These are phyloP conservation scores for Amanita thiersii DNA, from an alignment of 768 basidiomycete species.

Conservation along the genomic window DNA sequence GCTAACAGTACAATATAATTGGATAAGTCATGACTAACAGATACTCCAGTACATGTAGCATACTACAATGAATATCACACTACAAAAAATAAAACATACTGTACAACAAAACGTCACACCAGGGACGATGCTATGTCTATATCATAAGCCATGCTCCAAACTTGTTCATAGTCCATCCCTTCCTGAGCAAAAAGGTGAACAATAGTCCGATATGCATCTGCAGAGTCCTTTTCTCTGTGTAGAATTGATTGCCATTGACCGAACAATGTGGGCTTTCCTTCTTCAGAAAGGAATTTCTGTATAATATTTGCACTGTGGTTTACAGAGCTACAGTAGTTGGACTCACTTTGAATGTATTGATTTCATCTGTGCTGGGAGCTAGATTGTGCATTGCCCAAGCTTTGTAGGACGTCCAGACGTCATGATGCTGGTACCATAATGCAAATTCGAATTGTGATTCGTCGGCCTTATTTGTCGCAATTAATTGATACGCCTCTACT, in stretches of 20 bases:
- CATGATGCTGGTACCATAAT: constrained; percentile 18
- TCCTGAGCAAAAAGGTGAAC: constrained; percentile 19
- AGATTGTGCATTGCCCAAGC: constrained; percentile 23
- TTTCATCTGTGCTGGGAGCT: constrained; percentile 20
- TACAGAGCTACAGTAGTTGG: neutral
- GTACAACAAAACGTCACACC: neutral
- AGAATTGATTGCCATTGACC: constrained; percentile 15
- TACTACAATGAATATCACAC: too few relatives aligned
- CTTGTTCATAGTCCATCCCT: constrained; percentile 21
- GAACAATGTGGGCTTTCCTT: constrained; percentile 18
- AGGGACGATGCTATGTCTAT: neutral
- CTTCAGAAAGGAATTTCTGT: constrained; percentile 17
- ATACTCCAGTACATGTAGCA: too few relatives aligned
- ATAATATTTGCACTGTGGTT: neutral
- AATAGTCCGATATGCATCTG: constrained; percentile 17
- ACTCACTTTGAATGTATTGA: constrained; percentile 20
- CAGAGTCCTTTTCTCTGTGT: constrained; percentile 9
- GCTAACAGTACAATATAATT: too few relatives aligned
- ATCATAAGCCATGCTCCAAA: constrained; percentile 19
- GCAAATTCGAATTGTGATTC: constrained; percentile 24
- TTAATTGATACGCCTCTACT: constrained; percentile 18
- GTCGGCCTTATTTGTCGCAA: constrained; percentile 16
- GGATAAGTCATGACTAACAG: too few relatives aligned
- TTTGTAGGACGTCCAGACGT: constrained; percentile 21
- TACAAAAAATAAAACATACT: too few relatives aligned